Evolutionary conservation across 176 grass and related monocot species (phyloP), one percentile per base, ranked within the genome.

Genomic region (Carex myosuroides): DNA sequence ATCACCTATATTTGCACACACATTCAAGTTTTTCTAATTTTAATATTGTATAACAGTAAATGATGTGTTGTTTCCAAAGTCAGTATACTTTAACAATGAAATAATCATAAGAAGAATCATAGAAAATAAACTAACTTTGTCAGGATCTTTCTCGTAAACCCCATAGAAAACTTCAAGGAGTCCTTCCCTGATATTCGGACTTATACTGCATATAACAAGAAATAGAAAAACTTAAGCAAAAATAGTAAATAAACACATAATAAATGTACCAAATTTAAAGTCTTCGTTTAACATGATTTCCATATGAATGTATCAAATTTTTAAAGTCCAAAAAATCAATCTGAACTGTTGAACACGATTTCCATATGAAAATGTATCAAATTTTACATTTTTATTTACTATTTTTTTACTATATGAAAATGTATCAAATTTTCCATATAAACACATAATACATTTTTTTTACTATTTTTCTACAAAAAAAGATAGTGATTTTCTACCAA

Each of bases 141-240:
- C 93, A 87, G 96, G 93, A 86, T 98, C 91, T 85, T 95, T 98
- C 79, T 98, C 88, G 88, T 98, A 98, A 79, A 98, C 18, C 79
- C 96, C 93, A 98, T 98, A 98, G 81, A 98, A 98, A 81, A 85
- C 32, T 91, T 95, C 96, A 71, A 98, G 91, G 71, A 98, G 82
- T 56, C 96, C 96, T 93, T 90, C 93, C 48, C 93, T 88, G 80
- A 98, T 95, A 92, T 98, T 98, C 76, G 90, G 77, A 83, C 88
- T 98, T 75, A 95, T 93, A 86, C 96, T 98, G 96, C 64, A 88
- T 60, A 48, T 63, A 16, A 66, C 53, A 78, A 57, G 70, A 92
- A 1, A 70, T 13, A 75, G 21, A 0, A 75, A 29, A 54, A 11
- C 20, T 54, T 24, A 79, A 86, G 30, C 3, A 44, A 85, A 13